Percentiles rank a stretch among this genome's conserved stretches.
Evolutionary conservation across 495 filamentous ascomycete genomes (phyloP).

Genomic region (Penicillium bialowiezense): DNA sequence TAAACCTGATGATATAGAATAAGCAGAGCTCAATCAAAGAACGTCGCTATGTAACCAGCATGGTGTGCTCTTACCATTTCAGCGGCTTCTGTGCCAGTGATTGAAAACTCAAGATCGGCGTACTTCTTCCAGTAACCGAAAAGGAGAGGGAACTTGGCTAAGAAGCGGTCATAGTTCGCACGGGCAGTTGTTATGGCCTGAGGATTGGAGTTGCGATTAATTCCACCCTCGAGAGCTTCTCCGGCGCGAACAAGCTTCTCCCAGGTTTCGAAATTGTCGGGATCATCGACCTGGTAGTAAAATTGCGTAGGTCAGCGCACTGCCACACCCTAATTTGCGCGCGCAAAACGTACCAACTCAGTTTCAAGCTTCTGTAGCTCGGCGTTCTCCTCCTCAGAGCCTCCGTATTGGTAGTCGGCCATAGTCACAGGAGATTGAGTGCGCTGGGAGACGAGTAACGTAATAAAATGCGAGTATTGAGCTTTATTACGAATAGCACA

Average conservation of each 20-base stretch:
- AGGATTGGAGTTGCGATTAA: constrained; percentile 95
- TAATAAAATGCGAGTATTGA: background rate
- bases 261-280: constrained; percentile 94
- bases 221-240: constrained; percentile 83
- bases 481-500: constrained; percentile 4
- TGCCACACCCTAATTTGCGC: constrained; percentile 1
- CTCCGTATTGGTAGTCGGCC: constrained; percentile 66
- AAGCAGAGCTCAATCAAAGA: constrained; percentile 14
- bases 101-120: constrained; percentile 95
- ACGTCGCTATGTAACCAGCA: background rate
- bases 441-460: background rate
- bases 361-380: constrained; percentile 76
- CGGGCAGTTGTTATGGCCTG: constrained; percentile 84
- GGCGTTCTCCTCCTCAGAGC: constrained; percentile 79
- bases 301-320: background rate
- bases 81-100: constrained; percentile 93
- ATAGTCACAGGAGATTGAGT: constrained; percentile 27
- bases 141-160: constrained; percentile 91
- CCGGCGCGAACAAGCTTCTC: constrained; percentile 84
- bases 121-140: constrained; percentile 99
- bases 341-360: constrained; percentile 62
- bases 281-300: constrained; percentile 55
- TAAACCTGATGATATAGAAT: constrained; percentile 62
- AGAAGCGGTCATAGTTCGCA: constrained; percentile 84
- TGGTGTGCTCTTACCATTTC: constrained; percentile 71